A percentile compares a stretch with the other conserved stretches of the same genome.
These are phyloP conservation scores for Lactarius akahatsu DNA, from an alignment of 768 basidiomycete species.

Conservation along the genomic window DNA sequence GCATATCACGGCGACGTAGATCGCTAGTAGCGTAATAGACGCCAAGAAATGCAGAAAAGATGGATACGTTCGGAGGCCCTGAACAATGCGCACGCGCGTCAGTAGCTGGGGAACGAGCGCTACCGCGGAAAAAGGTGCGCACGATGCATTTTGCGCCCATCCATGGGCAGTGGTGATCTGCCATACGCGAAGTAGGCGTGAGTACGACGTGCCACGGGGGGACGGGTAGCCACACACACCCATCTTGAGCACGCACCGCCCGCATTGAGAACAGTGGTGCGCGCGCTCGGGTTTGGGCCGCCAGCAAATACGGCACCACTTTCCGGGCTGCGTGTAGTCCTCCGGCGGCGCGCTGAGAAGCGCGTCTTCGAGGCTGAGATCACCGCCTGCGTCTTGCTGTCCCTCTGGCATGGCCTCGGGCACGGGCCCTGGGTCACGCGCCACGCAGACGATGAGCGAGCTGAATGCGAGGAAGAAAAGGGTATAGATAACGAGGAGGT, in stretches of 20 bases:
- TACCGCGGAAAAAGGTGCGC: constrained; percentile 34
- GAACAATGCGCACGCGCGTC: constrained; percentile 4
- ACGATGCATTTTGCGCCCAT: constrained; percentile 75
- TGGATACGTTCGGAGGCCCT: constrained; percentile 85
- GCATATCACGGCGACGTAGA: constrained; percentile 58
- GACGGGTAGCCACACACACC: constrained; percentile 45
- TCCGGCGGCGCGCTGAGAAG: constrained; percentile 48
- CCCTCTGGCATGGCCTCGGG: constrained; percentile 23
- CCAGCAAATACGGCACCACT: constrained; percentile 80
- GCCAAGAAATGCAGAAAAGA: constrained; percentile 79
- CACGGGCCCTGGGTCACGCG: constrained; percentile 73
- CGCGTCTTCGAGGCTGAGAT: constrained; percentile 56
- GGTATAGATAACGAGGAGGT: constrained; percentile 59
- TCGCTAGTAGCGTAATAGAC: constrained; percentile 58
- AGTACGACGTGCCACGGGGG: neutral
- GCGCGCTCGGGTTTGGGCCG: constrained; percentile 76
- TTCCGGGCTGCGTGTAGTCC: constrained; percentile 53
- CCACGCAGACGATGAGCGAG: constrained; percentile 70
- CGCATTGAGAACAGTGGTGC: constrained; percentile 75
- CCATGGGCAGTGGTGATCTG: constrained; percentile 90
- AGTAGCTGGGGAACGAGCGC: neutral
- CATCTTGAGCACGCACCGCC: constrained; percentile 82
- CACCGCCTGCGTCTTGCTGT: constrained; percentile 34
- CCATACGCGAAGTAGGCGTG: neutral
- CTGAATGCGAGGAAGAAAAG: constrained; percentile 69